These are phyloP conservation scores for Melastoma malabathricum DNA, from an alignment of 345 rosid species.

Conservation along the genomic window DNA sequence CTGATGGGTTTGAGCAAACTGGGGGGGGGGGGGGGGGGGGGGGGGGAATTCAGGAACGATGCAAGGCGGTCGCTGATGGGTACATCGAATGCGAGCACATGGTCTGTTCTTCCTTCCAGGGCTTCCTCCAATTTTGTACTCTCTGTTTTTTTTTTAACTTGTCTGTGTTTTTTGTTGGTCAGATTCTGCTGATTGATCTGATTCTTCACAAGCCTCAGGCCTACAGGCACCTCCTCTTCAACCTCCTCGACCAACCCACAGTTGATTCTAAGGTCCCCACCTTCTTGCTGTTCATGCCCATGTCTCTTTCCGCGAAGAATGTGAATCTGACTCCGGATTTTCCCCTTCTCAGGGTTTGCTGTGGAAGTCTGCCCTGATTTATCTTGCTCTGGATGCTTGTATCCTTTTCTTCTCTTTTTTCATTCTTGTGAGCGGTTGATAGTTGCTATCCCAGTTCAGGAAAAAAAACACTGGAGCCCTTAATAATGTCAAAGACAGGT, in stretches of 20 bases:
- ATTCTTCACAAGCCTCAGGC: conserved; percentile 72
- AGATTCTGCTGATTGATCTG: conserved; percentile 82
- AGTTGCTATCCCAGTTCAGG: background rate
- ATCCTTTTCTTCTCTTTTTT: conserved; percentile 28
- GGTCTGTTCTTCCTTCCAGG: conserved; percentile 18
- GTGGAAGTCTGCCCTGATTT: conserved; percentile 43
- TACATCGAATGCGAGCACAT: conserved; percentile 73
- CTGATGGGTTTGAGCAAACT: background rate
- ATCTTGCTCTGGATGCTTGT: conserved; percentile 73
- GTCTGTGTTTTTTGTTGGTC: background rate
- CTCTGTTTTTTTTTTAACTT: conserved; percentile 1
- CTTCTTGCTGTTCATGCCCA: conserved; percentile 1
- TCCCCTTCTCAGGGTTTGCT: conserved; percentile 37
- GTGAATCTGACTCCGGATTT: conserved; percentile 3
- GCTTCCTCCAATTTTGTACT: background rate
- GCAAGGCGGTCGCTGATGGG: conserved; percentile 62
- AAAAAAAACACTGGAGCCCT: conserved; percentile 18
- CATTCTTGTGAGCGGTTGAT: background rate
- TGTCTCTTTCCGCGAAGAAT: background rate
- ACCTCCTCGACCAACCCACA: conserved; percentile 39
- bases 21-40: too few relatives aligned
- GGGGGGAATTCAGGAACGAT: conserved; percentile 32
- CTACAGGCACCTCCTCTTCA: conserved; percentile 60
- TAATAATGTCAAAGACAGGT: conserved; percentile 40
- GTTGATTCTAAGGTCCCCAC: conserved; percentile 33